Evolutionary conservation across 805 yeast species (phyloP).

Genomic region (Jamesozyma gamospora): DNA sequence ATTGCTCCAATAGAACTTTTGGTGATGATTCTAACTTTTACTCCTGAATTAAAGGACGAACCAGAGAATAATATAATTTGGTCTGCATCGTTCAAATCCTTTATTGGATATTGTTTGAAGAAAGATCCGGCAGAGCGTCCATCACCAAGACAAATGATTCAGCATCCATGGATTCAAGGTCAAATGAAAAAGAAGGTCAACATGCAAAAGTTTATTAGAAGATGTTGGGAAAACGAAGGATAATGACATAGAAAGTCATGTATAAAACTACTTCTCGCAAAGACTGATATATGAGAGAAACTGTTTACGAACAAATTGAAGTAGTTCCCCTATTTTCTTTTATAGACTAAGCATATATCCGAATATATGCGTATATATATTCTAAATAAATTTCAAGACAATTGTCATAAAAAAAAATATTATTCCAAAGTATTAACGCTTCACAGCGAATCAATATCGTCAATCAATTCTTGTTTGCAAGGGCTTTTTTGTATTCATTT

Average conservation of each 20-base stretch:
- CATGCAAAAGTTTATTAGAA: constrained; percentile 76
- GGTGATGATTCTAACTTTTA: constrained; percentile 67
- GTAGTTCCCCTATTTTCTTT: too few species aligned
- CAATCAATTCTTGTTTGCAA: too few species aligned
- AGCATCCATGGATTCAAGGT: constrained; percentile 86
- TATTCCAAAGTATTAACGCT: too few species aligned
- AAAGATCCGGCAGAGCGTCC: constrained; percentile 78
- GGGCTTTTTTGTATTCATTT: too few species aligned
- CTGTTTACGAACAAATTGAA: too few species aligned
- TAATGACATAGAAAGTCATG: background rate
- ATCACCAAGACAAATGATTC: constrained; percentile 84
- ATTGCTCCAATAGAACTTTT: constrained; percentile 82
- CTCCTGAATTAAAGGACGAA: constrained; percentile 72
- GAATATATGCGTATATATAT: too few species aligned
- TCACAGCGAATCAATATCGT: too few species aligned
- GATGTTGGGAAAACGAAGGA: constrained; percentile 47
- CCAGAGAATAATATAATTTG: constrained; percentile 67
- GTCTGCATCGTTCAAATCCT: constrained; percentile 76
- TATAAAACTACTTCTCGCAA: too few species aligned
- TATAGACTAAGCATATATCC: too few species aligned
- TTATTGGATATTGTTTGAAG: constrained; percentile 67
- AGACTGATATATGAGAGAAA: too few species aligned
- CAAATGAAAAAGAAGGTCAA: constrained; percentile 63
- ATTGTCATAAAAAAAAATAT: too few species aligned
- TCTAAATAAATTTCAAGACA: too few species aligned